Base-by-base conservation (phyloP, 2,329 filamentous ascomycete species). In the Colletotrichum chlorophyti region DNA sequence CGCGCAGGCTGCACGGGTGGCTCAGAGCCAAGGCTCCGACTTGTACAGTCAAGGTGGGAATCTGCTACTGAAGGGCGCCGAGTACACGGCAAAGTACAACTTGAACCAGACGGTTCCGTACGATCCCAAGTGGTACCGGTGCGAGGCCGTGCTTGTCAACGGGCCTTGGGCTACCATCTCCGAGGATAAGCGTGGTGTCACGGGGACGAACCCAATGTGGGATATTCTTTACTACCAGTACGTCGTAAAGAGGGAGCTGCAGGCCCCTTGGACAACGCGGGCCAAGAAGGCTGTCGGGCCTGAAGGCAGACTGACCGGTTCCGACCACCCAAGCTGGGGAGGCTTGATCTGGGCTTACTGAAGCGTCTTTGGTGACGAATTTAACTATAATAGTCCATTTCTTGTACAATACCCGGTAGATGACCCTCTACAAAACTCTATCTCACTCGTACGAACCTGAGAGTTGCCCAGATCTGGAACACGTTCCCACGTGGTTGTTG, bases 1-100 rank as follows among this genome's bases (percentile, higher is more conserved):
- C 6, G 70, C 73, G 1, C 60, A 68, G 29, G 73, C 70, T 1
- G 71, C 73, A 1, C 65, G 71, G 1, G 65, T 69, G 0, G 66
- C 68, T 6, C 67, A 74, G 42, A 72, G 65, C 12, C 75, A 77
- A 47, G 74, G 74, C 4, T 35, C 45, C 0, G 74, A 77, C 47
- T 42, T 76, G 0, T 76, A 71, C 51, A 24, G 53, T 0, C 47
- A 72, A 2, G 68, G 65, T 0, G 61, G 70, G 21, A 70, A 71
- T 42, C 48, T 76, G 2, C 50, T 77, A 2, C 64, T 75, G 8
- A 72, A 68, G 43, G 74, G 64, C 3, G 66, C 68, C 0, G 74
- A 77, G 54, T 77, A 77, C 58, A 61, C 68, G 1, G 74, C 74
- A n/a, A 71, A 70, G 34, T 77, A 70, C 53, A 76, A 75, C 23